These are phyloP conservation scores for Heliamphora pulchella DNA, from an alignment of 179 eudicot genomes.

Conservation along the genomic window DNA sequence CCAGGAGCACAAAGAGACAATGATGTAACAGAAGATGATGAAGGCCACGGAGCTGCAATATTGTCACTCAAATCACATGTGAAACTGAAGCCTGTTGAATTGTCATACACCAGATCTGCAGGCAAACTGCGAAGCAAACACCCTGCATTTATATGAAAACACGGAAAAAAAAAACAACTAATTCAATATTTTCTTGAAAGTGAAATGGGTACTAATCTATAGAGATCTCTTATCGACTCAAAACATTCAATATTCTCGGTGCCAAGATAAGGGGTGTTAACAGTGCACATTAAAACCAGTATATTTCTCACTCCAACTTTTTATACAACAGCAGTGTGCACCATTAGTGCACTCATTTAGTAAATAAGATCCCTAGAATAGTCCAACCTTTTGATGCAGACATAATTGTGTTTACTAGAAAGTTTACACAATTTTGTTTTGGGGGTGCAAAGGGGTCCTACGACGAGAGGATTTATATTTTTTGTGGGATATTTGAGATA, in stretches of 20 bases:
- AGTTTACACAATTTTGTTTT: background rate
- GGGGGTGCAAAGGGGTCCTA: background rate
- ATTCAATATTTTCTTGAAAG: background rate
- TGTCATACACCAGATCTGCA: conserved; percentile 71
- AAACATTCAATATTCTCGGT: background rate
- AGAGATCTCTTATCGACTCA: background rate
- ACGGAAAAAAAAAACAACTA: background rate
- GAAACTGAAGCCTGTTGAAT: conserved; percentile 73
- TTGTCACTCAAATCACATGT: conserved; percentile 89
- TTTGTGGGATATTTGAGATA: background rate
- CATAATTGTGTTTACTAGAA: background rate
- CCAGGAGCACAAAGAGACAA: conserved; percentile 83
- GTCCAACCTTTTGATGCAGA: background rate
- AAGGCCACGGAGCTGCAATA: conserved; percentile 98
- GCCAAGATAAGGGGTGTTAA: background rate
- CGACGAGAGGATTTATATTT: background rate
- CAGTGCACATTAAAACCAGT: background rate
- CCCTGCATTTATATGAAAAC: conserved; percentile 41
- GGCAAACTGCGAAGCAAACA: conserved; percentile 91
- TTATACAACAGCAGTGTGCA: background rate
- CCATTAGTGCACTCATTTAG: background rate
- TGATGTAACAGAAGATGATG: conserved; percentile 76
- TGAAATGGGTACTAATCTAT: background rate
- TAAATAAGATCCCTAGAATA: background rate
- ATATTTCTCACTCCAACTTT: background rate